Conservation (phyloP, 1,139 yeast species). For the Meyerozyma athensensis region DNA sequence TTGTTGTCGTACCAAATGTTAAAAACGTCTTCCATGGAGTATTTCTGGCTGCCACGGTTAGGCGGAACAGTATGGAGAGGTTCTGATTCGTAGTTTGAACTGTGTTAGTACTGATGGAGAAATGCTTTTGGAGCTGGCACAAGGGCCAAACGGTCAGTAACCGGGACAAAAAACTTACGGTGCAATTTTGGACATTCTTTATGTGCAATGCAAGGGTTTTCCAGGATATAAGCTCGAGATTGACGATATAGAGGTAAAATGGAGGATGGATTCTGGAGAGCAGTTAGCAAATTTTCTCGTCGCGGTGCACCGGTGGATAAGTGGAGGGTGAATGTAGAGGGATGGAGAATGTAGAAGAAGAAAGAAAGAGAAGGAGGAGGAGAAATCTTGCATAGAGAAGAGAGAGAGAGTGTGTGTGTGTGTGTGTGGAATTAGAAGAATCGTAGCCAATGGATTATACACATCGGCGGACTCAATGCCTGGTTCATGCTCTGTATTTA, state of each 20-base stretch:
- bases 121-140: background rate
- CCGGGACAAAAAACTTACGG: slow-evolving; percentile 13
- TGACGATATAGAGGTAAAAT: background rate
- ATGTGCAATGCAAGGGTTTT: background rate
- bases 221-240: background rate
- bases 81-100: background rate
- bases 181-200: slow-evolving; percentile 14
- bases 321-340: background rate
- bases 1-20: slow-evolving; percentile 49
- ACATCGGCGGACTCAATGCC: too few relatives aligned
- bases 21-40: slow-evolving; percentile 51
- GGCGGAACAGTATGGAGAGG: slow-evolving; percentile 25
- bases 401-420: too few relatives aligned
- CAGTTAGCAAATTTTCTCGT: slow-evolving; percentile 3
- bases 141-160: background rate
- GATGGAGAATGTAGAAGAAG: background rate
- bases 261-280: background rate
- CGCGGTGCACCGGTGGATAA: slow-evolving; percentile 1
- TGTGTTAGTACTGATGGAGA: slow-evolving; percentile 5
- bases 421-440: too few relatives aligned
- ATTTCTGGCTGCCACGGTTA: slow-evolving; percentile 35
- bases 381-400: too few relatives aligned
- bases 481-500: too few relatives aligned
- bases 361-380: background rate
- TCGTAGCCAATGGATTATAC: too few relatives aligned